Evolutionary conservation across 176 grass and related monocot genomes (phyloP).

Genomic region (Carex scoparia): DNA sequence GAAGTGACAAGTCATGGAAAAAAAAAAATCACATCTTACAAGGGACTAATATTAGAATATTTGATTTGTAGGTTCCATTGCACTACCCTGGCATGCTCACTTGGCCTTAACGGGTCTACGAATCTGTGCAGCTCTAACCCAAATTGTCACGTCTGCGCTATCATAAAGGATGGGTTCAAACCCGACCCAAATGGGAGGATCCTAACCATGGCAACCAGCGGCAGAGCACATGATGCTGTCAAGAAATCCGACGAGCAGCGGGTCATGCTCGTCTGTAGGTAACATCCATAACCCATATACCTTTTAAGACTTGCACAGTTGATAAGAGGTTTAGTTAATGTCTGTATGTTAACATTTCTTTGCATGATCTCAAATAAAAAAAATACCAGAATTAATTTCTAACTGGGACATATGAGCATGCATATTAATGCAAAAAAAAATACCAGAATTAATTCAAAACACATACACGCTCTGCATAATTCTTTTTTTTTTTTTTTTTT

Average conservation of each 20-base stretch:
- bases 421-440: background rate
- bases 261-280: conserved; percentile 82
- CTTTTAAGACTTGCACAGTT: background rate
- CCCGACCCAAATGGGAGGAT: conserved; percentile 24
- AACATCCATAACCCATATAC: background rate
- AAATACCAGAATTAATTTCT: background rate
- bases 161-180: conserved; percentile 71
- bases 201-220: conserved; percentile 72
- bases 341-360: background rate
- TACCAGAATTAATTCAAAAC: background rate
- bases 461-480: background rate
- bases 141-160: conserved; percentile 40
- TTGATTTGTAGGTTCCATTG: conserved; percentile 48
- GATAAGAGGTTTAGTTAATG: background rate
- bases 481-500: background rate
- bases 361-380: background rate
- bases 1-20: background rate
- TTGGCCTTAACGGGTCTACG: conserved; percentile 56
- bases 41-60: background rate
- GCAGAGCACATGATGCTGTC: conserved; percentile 54
- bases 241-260: background rate
- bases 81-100: conserved; percentile 51
- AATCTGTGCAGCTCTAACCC: conserved; percentile 47
- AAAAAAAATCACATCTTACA: background rate
- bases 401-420: background rate